Evolutionary conservation across 148 eudicot genomes (phyloP), one percentile per base, ranked within the genome.

Genomic region (Amaranthus palmeri): DNA sequence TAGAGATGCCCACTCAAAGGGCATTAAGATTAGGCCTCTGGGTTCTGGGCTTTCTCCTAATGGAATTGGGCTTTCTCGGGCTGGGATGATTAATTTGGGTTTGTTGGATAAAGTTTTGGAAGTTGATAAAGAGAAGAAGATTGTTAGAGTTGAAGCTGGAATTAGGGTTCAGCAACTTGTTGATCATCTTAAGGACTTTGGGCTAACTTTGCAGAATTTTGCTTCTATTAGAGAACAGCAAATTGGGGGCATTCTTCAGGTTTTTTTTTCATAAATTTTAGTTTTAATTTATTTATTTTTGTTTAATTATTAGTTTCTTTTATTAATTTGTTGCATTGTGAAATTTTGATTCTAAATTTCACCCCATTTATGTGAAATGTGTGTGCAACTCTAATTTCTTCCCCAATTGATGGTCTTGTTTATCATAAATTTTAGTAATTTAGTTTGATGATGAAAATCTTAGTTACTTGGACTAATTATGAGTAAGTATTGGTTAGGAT

Each of bases 181-280:
- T 69, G 98, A 93, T 85, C 88, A 84, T 79, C 74, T 93, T 51
- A 91, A 91, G 61, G 92, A 88, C 18, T 72, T 70, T 83, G 98
- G 98, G 25, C 76, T 91, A 63, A 93, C 97, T 65, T 71, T 93
- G 85, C 97, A 93, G 90, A 93, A 93, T 80, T 93, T 91, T 62
- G 98, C 96, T 25, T 91, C 97, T 0, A 93, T 93, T 64, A 76
- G 97, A 61, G 98, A 91, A 75, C 98, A 91, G 81, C 98, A 93
- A 65, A 81, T 93, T 81, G 98, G 98, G 46, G 98, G 98, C 70
- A 89, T 93, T 82, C 72, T 93, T 83, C 98, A 93, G 96, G 96
- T 89, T 74, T 25, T 5, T 52, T 45, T 74, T 44, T 7, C 12
- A 12, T 49, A 9, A 53, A 2, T 42, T 17, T 1, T 4, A 44